phyloP scores from a whole-genome alignment of 371 early-diverging fungal genomes.

The Mortierella sp. region DNA sequence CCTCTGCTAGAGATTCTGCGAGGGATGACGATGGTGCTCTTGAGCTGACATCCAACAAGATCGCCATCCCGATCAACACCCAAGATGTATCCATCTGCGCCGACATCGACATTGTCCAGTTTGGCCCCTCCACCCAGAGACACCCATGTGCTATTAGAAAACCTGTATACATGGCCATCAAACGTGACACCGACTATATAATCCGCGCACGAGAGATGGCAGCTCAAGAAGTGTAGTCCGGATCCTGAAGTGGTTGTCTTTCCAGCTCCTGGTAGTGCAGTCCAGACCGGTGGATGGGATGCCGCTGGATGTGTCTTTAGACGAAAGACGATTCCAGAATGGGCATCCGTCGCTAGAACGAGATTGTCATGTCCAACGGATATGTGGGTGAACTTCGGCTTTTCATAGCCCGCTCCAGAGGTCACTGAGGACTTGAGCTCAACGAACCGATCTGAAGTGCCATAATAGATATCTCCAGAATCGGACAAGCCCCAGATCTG shows the following conservation, averaged over 20 bases:
- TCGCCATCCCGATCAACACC: conserved; percentile 44
- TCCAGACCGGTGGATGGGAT: conserved; percentile 44
- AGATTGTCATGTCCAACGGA: conserved; percentile 38
- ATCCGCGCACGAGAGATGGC: conserved; percentile 24
- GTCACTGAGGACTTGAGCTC: conserved; percentile 28
- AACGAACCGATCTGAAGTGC: conserved; percentile 37
- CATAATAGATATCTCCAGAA: conserved; percentile 39
- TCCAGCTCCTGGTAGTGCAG: conserved; percentile 38
- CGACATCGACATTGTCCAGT: conserved; percentile 24
- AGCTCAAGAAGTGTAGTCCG: conserved; percentile 25
- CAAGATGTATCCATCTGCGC: conserved; percentile 43
- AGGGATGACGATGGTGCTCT: conserved; percentile 13
- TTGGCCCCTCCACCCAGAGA: conserved; percentile 26
- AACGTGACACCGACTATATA: conserved; percentile 32
- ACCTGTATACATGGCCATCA: conserved; percentile 29
- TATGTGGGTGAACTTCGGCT: conserved; percentile 34
- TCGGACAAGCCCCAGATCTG: conserved; percentile 51
- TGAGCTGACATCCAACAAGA: conserved; percentile 44
- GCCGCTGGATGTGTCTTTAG: conserved; percentile 29
- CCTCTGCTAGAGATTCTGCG: conserved; percentile 9
- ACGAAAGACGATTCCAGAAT: conserved; percentile 42
- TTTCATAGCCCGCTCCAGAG: conserved; percentile 35
- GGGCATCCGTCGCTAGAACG: conserved; percentile 42
- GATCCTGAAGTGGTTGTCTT: neutral
- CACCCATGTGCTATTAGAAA: conserved; percentile 18